Evolutionary conservation across 164 flowering plant genomes (phyloP), one percentile per base, ranked within the genome.

Genomic region (Magnolia sinica): DNA sequence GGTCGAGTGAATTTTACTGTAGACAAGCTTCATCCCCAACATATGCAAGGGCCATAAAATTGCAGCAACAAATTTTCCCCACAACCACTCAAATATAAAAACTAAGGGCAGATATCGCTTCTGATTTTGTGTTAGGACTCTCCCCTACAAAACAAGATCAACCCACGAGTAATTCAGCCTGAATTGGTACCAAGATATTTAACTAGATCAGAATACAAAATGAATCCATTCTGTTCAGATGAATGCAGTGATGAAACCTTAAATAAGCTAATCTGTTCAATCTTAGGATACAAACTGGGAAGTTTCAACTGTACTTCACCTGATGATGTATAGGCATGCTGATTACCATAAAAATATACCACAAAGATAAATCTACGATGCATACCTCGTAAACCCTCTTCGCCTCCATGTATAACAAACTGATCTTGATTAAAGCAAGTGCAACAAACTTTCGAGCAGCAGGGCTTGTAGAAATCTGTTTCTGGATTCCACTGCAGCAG

Each of bases 351-450:
- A 27, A 27, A 27, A 27, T 27, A 27, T 27, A 27, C 29, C 45
- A 37, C 45, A 37, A 37, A 3, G 45, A 37, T 37, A 37, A 37
- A 7, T 37, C 45, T 37, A 37, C 7, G 76, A 67, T 59, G 31
- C 79, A 79, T 74, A 95, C 98, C 98, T 95, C 96, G 74, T 87
- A 90, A 81, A 93, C 81, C 80, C 96, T 88, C 87, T 85, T 95
- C 37, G 86, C 79, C 76, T 89, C 96, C 98, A 90, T 91, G 84
- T 87, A 95, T 51, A 88, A 81, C 82, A 91, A 72, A 81, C 98
- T 95, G 79, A 87, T 84, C 81, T 75, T 92, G 73, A 93, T 77
- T 72, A 93, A 86, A 66, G 89, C 64, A 51, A 87, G 85, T 22
- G 98, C 97, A 71, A 92, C 67, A 76, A 89, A 73, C 82, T 84